Conservation (phyloP, 768 basidiomycete species). For the Leucocoprinus birnbaumii region DNA sequence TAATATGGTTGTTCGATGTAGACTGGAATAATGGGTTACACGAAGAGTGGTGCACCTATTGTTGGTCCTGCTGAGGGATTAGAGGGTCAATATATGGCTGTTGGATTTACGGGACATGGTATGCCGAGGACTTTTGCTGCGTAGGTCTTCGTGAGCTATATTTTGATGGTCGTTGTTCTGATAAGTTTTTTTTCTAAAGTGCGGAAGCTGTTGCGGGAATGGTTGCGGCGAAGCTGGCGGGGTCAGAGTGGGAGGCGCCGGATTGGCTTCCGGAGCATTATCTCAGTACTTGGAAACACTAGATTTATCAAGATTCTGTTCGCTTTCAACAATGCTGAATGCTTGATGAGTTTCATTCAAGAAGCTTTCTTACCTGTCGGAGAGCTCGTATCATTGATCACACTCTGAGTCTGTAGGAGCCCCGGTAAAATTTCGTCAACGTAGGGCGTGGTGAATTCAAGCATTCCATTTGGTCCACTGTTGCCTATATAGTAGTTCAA, state of each 20-base stretch:
- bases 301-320: too few relatives aligned
- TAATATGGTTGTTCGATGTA: conserved; percentile 24
- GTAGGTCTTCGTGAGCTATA: too few relatives aligned
- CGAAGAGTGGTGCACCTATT: conserved; percentile 59
- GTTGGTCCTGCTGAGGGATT: conserved; percentile 39
- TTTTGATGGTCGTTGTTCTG: too few relatives aligned
- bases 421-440: too few relatives aligned
- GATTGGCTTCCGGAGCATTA: conserved; percentile 63
- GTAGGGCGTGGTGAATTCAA: too few relatives aligned
- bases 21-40: conserved; percentile 86
- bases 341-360: too few relatives aligned
- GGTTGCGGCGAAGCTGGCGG: conserved; percentile 46
- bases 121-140: conserved; percentile 78
- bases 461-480: too few relatives aligned
- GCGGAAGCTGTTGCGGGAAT: conserved; percentile 62
- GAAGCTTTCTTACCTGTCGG: too few relatives aligned
- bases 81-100: conserved; percentile 67
- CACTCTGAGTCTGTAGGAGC: too few relatives aligned
- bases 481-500: too few relatives aligned
- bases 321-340: too few relatives aligned
- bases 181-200: conserved; percentile 35
- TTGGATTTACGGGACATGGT: conserved; percentile 76
- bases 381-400: too few relatives aligned
- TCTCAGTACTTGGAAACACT: conserved; percentile 27
- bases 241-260: conserved; percentile 46